Conservation (phyloP, 2,329 filamentous ascomycete species). For the Sporothrix euskadiensis region DNA sequence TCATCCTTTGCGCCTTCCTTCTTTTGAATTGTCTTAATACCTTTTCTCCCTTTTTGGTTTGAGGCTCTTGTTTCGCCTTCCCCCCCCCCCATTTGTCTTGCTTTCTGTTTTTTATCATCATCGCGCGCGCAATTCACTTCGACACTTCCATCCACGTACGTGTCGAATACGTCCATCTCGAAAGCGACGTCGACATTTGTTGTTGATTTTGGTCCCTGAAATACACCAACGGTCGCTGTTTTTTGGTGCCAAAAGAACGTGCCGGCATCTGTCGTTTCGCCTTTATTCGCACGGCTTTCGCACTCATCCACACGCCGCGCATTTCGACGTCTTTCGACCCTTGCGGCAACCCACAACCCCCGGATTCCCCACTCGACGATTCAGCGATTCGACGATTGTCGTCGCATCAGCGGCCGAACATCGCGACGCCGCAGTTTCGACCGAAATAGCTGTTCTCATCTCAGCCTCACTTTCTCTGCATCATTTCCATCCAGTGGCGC, state of each 20-base stretch:
- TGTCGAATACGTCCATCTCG: neutral
- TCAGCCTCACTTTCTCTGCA: neutral
- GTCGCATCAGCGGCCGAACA: neutral
- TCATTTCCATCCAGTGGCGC: neutral
- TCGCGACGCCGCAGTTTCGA: neutral
- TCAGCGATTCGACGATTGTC: neutral
- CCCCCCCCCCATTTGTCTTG: neutral
- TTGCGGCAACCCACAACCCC: neutral
- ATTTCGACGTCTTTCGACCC: conserved; percentile 1
- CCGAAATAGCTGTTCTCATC: neutral
- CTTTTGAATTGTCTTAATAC: neutral
- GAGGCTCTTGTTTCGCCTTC: conserved; percentile 8
- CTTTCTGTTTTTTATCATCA: neutral
- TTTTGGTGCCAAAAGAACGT: neutral
- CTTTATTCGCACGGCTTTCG: conserved; percentile 19
- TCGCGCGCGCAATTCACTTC: conserved; percentile 1
- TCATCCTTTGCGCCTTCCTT: neutral
- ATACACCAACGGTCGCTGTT: neutral
- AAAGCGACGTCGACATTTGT: neutral
- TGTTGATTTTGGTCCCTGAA: neutral
- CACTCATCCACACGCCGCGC: conserved; percentile 17
- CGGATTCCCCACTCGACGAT: neutral
- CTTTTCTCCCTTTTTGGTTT: neutral
- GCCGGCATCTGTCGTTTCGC: neutral
- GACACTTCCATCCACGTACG: neutral